Base-by-base conservation (phyloP, 306 rosid species). In the Styphnolobium japonicum region DNA sequence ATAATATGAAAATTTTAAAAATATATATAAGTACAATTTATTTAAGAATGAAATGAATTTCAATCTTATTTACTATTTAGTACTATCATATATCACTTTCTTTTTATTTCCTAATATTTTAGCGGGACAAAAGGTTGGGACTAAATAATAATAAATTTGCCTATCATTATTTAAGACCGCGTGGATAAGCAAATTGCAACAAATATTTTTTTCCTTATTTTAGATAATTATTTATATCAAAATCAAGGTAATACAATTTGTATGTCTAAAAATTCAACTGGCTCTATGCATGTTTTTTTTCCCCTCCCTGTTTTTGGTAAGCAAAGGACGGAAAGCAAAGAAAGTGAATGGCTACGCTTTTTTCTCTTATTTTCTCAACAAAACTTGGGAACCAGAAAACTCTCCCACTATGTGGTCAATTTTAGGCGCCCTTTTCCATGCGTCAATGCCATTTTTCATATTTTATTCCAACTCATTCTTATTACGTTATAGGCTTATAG, bases 281-380 rank as follows among this genome's bases (percentile, higher is more conserved):
- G n/a, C n/a, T n/a, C n/a, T n/a, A n/a, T n/a, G n/a, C n/a, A n/a
- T n/a, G n/a, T n/a, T n/a, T n/a, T n/a, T n/a, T n/a, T n/a, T n/a
- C n/a, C n/a, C n/a, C n/a, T 27, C 3, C 3, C 31, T 27, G 3
- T 27, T 27, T 27, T 27, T 27, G 31, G 31, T 1, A 27, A 65
- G 49, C 4, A 11, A 39, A 43, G n/a, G 49, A 6, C 1, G 4
- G 34, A 14, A 11, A 15, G 0, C 29, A 53, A 21, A 23, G 2
- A 43, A 55, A 68, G 82, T 12, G 70, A 68, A 57, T 15, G 77
- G 77, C 51, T 71, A 3, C 7, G 83, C 45, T 46, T 55, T 46
- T 69, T n/a, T 10, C 31, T 14, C 70, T 1, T 10, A 31, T 16
- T 21, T 71, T 51, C 18, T 43, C 76, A 6, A 21, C 4, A 0